Base-by-base conservation (phyloP, 1,284 basidiomycete genomes). In the Ganoderma multipileum region DNA sequence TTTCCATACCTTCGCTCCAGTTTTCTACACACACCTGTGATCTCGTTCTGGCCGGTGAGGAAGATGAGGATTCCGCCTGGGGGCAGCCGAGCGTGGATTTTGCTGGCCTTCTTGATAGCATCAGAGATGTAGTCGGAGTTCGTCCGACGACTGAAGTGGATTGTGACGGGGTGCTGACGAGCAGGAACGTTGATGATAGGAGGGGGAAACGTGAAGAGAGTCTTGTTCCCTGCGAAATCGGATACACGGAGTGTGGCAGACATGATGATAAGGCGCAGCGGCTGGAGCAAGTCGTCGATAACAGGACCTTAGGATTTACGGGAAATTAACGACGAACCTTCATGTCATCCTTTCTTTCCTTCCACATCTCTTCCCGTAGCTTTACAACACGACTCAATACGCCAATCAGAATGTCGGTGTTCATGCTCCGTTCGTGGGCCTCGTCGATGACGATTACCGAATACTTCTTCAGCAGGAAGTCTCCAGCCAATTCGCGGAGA, bases 361-460 rank as follows among this genome's bases (percentile, higher is more conserved):
- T 88, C 96, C 96, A 98, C 83, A 94, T 85, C 69, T 94, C 88
- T 79, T 97, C 96, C 42, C 98, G 86, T 63, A 99, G 81, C 75
- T 91, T 93, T 39, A 97, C 88, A 4, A 99, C 95, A 52, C 98
- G 90, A 76, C 96, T 98, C 39, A 99, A 84, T 9, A 98, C 95
- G 61, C 98, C 98, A 70, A 99, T 96, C 59, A 99, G 85, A 59
- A 99, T 96, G 79, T 99, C 98, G 6, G 98, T 99, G 79, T 99
- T 99, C 83, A 99, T 95, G 74, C 96, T 98, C 69, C 98, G 85
- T 80, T 99, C 98, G 81, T 99, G 98, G 0, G 98, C 98, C 81
- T 99, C 98, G 75, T 99, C 98, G 66, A 98, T 93, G 68, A 99
- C 93, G 72, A 99, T 90, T 41, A 98, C 93, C 30, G 95, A 96